Conservation (phyloP, 2,329 filamentous ascomycete species). For the Hypoxylon sp. region DNA sequence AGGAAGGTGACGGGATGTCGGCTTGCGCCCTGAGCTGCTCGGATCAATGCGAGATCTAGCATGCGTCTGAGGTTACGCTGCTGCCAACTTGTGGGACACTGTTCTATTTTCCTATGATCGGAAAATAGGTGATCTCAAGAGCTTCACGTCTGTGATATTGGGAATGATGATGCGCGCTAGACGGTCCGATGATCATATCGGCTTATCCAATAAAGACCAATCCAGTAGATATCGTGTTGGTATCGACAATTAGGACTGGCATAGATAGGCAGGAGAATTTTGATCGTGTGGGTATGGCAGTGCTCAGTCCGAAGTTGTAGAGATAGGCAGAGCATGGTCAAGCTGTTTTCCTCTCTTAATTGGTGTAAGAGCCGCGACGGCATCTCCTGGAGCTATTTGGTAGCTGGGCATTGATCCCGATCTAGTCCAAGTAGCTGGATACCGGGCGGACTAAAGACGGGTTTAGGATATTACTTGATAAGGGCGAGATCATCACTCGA, state of each 20-base stretch:
- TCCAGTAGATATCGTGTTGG: conserved; percentile 9
- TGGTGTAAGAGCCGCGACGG: conserved; percentile 13
- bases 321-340: neutral
- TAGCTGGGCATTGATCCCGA: neutral
- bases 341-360: neutral
- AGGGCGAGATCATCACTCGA: conserved; percentile 29
- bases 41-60: conserved; percentile 28
- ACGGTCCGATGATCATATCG: conserved; percentile 22
- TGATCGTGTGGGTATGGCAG: conserved; percentile 12
- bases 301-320: conserved; percentile 1
- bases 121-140: conserved; percentile 10
- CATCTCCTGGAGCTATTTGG: conserved; percentile 4
- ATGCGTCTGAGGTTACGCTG: conserved; percentile 26
- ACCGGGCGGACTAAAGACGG: conserved; percentile 34
- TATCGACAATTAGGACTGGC: neutral
- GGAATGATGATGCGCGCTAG: conserved; percentile 13
- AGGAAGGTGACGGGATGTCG: conserved; percentile 41
- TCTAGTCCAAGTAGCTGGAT: conserved; percentile 27
- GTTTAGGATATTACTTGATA: conserved; percentile 37
- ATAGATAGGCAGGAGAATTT: conserved; percentile 9
- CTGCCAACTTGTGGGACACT: conserved; percentile 27
- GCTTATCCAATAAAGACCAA: conserved; percentile 6
- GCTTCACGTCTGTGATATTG: conserved; percentile 29
- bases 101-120: conserved; percentile 35
- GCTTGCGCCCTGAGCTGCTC: conserved; percentile 21